A percentile compares a stretch with the other conserved stretches of the same genome.
Conservation (phyloP, 306 rosid genomes). For the Pachyrhizus erosus region DNA sequence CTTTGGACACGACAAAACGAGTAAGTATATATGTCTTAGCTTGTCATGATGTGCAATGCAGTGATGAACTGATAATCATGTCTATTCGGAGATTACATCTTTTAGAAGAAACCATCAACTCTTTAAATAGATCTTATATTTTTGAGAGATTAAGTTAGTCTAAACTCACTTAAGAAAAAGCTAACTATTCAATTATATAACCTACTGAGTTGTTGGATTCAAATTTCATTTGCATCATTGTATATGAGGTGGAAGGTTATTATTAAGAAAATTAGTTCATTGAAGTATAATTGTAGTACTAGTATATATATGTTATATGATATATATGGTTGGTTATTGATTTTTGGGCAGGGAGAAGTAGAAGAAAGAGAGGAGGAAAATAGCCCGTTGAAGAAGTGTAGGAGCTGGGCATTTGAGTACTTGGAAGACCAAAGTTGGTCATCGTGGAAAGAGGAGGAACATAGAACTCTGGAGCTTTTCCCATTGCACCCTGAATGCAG, state of each 20-base stretch:
- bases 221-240: background rate
- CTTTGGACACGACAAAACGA: slow-evolving; percentile 37
- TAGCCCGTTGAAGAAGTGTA: slow-evolving; percentile 80
- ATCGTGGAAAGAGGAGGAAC: slow-evolving; percentile 57
- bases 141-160: too few relatives aligned
- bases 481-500: slow-evolving; percentile 93
- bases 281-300: background rate
- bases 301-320: background rate
- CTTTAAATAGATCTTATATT: too few relatives aligned
- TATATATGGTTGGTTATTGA: background rate
- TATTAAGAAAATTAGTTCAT: background rate
- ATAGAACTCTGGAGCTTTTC: slow-evolving; percentile 91
- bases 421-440: slow-evolving; percentile 57
- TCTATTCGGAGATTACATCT: too few relatives aligned
- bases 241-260: background rate
- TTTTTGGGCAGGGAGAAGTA: slow-evolving; percentile 45
- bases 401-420: slow-evolving; percentile 80
- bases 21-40: background rate
- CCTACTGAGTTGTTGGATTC: too few relatives aligned
- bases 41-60: background rate
- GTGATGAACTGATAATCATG: too few relatives aligned
- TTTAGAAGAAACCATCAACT: too few relatives aligned
- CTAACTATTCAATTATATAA: background rate
- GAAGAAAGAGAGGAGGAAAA: slow-evolving; percentile 61
- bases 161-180: too few relatives aligned